Percentiles rank a stretch among this genome's conserved stretches.
Evolutionary conservation across 129 eudicot species (phyloP).

Genomic region (Deinandra increscens): DNA sequence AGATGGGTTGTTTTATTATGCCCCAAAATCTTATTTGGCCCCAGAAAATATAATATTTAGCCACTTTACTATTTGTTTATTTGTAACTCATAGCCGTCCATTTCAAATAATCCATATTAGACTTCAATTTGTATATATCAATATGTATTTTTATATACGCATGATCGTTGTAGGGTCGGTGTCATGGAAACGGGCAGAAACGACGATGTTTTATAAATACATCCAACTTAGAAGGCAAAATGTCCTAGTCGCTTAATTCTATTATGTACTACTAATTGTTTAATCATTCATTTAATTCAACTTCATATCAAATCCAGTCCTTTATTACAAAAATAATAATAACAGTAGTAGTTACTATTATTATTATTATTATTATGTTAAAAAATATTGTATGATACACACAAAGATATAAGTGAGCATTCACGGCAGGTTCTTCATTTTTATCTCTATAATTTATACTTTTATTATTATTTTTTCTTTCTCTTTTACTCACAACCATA

Average conservation of each 20-base stretch:
- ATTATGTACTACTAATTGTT: not conserved
- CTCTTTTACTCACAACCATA: too few species aligned
- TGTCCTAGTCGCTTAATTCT: constrained; percentile 22
- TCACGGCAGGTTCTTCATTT: too few species aligned
- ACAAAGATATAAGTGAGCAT: too few species aligned
- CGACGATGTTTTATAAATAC: not conserved
- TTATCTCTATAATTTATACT: too few species aligned
- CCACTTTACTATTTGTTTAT: constrained; percentile 11
- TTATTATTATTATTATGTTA: too few species aligned
- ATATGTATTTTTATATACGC: not conserved
- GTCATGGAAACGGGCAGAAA: not conserved
- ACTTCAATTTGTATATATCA: not conserved
- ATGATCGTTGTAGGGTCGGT: constrained; percentile 24
- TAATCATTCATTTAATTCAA: too few species aligned
- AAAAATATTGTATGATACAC: too few species aligned
- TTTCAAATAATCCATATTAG: constrained; percentile 13
- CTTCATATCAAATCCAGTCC: too few species aligned
- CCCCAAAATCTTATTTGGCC: constrained; percentile 23
- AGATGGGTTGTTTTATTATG: constrained; percentile 17
- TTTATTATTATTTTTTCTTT: too few species aligned
- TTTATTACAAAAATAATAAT: too few species aligned
- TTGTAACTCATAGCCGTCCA: constrained; percentile 14
- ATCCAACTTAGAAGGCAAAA: constrained; percentile 22
- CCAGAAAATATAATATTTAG: constrained; percentile 13
- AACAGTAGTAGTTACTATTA: too few species aligned